phyloP scores from a whole-genome alignment of 2,329 filamentous ascomycete species.

The Colletotrichum caudatum region DNA sequence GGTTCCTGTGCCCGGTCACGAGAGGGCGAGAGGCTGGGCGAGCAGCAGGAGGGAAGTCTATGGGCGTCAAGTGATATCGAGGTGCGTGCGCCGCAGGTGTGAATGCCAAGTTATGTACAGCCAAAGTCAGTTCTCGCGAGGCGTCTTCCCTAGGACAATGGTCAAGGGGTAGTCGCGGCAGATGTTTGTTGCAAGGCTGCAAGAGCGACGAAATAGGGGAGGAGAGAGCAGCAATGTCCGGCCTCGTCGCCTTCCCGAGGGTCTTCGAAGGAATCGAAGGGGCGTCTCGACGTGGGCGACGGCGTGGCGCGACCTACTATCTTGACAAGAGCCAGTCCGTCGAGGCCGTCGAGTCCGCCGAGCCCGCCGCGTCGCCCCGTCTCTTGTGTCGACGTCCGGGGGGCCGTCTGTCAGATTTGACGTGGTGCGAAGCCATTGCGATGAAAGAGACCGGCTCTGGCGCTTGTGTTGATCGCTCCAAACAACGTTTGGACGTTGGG shows the following conservation, averaged over 20 bases:
- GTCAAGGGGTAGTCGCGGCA: not conserved
- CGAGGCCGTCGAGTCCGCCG: not conserved
- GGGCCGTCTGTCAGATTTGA: not conserved
- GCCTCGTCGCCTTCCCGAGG: not conserved
- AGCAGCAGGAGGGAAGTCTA: not conserved
- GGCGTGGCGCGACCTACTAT: slow-evolving; percentile 1
- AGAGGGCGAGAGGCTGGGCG: not conserved
- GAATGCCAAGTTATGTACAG: not conserved
- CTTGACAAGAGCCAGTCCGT: not conserved
- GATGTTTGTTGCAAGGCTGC: not conserved
- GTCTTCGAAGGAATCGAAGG: not conserved
- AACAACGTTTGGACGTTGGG: not conserved
- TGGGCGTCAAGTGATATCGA: not conserved
- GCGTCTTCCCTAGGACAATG: not conserved
- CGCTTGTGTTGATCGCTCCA: slow-evolving; percentile 6
- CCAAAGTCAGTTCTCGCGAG: not conserved
- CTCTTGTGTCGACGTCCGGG: not conserved
- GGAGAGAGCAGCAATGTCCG: not conserved
- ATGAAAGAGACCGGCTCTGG: slow-evolving; percentile 3
- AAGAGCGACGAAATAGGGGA: not conserved
- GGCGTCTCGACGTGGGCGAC: not conserved
- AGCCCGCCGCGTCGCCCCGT: slow-evolving; percentile 4
- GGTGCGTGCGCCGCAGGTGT: not conserved
- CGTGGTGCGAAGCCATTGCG: slow-evolving; percentile 10
- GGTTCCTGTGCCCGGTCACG: not conserved